Base-by-base conservation (phyloP, 495 filamentous ascomycete genomes). In the Tuber borchii region DNA sequence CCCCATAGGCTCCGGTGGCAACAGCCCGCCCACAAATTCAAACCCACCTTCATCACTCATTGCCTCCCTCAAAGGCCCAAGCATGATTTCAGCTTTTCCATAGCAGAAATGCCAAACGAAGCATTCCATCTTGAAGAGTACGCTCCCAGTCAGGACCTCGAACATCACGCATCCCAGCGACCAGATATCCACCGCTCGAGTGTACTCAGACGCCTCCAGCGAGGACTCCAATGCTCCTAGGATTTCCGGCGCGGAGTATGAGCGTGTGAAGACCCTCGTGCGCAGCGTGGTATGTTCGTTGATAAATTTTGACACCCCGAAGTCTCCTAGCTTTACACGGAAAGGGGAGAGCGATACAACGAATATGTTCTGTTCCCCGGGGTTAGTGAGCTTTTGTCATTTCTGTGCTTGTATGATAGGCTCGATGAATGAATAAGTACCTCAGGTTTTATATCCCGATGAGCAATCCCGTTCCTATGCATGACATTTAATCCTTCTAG, bases 251-350 rank as follows among this genome's bases (percentile, higher is more conserved):
- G 86, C 84, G 71, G 83, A 75, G 73, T 84, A 88, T 10, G 74
- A 79, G 17, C 74, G 69, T 2, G 84, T 86, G 16, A 84, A 84
- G 22, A 82, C 80, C 22, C 79, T 75, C 0, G 84, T 86, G 26
- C 75, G 73, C 3, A 82, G 71, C 2, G 65, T 77, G 1, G 74
- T 83, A 12, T 69, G 72, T 40, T 84, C 78, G 65, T 83, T 81
- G 1, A 83, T 72, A 5, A 83, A 82, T 74, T 86, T 87, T 69
- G 78, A 83, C 70, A 88, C 85, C 0, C 87, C 87, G 73, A 89
- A 88, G 80, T 88, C 87, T 17, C 85, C 85, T 68, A 88, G 86
- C 77, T 88, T 88, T 10, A 88, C 85, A 78, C 84, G 84, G 39
- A 69, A 39, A 14, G 83, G 83, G 16, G 76, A 73, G 20, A 48